Base-by-base conservation (phyloP, 2,329 filamentous ascomycete species). In the Aurifilum marmelostoma region DNA sequence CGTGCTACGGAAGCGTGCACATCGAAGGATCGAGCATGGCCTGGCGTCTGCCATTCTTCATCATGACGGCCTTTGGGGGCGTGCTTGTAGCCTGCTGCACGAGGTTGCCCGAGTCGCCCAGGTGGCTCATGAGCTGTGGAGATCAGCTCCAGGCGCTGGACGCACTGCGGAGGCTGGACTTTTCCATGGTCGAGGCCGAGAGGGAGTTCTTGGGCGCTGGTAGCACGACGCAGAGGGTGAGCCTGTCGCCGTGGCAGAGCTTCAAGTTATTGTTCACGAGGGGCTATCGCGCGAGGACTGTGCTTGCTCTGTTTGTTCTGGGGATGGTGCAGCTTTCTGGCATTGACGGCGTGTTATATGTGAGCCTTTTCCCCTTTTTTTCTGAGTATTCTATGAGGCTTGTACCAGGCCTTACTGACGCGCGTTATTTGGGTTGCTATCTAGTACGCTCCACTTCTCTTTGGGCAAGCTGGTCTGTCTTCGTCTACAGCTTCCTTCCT, bases 291-390 rank as follows among this genome's bases (percentile, higher is more conserved):
- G 77, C 78, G 5, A 80, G 82, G 2, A 88, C 85, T 0, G 75
- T 81, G 0, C 76, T 89, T 24, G 87, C 83, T 0, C 79, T 87
- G 0, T 89, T 89, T 70, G 76, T 89, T 65, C 83, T 90, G 75
- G 83, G 80, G 1, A 87, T 89, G 81, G 82, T 87, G 41, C 88
- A 91, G 72, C 77, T 90, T 0, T 85, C 81, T 37, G 88, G 88
- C 0, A 90, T 90, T 63, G 88, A 91, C 71, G 88, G 85, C 0
- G 83, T 90, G 6, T 80, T 89, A 32, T 90, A 88, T 69, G 86
- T 87, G 74, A 75, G 82, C 79, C 16, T 47, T 47, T 6, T 16
- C 12, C 32, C 16, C 21, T 32, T 32, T 58, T 29, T 5, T 52
- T 8, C 2, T 3, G 32, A 14, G 3, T 2, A 24, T 4, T 39